Percentiles rank a stretch among this genome's conserved stretches.
These are phyloP conservation scores for Moringa oleifera DNA, from an alignment of 345 rosid species.

Conservation along the genomic window DNA sequence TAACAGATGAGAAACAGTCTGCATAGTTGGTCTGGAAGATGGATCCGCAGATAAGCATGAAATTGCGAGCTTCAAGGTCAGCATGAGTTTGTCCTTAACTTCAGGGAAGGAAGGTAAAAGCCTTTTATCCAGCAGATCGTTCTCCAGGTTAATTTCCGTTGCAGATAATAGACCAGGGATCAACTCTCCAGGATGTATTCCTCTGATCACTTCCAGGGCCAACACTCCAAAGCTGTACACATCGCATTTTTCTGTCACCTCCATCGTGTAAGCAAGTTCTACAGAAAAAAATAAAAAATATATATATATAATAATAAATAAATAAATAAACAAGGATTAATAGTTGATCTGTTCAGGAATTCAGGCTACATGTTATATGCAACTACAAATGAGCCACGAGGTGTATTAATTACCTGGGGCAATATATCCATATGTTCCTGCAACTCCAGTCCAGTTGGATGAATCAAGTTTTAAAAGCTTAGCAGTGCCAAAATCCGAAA, in stretches of 20 bases:
- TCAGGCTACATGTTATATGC: too few species aligned
- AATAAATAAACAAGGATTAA: too few species aligned
- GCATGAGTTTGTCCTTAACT: conserved; percentile 5
- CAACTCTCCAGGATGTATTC: conserved; percentile 15
- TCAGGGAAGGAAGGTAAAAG: neutral
- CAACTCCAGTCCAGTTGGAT: conserved; percentile 12
- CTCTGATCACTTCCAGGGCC: conserved; percentile 13
- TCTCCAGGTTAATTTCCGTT: neutral
- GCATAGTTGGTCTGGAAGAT: conserved; percentile 28
- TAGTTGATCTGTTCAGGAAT: neutral
- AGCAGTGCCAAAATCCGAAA: conserved; percentile 16
- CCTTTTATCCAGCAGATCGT: conserved; percentile 13
- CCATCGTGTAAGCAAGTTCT: conserved; percentile 23
- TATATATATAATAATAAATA: too few species aligned
- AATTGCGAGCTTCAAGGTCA: conserved; percentile 14
- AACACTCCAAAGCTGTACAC: conserved; percentile 20
- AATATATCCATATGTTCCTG: neutral
- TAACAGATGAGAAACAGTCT: conserved; percentile 16
- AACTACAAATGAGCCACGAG: too few species aligned
- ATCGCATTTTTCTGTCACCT: conserved; percentile 13
- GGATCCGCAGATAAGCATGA: conserved; percentile 27
- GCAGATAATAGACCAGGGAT: neutral
- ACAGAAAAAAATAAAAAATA: too few species aligned
- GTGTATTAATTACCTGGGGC: conserved; percentile 21
- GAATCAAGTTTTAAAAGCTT: conserved; percentile 20